Evolutionary conservation across 257 asterid species (phyloP).

Genomic region (Solanum paucissectum): DNA sequence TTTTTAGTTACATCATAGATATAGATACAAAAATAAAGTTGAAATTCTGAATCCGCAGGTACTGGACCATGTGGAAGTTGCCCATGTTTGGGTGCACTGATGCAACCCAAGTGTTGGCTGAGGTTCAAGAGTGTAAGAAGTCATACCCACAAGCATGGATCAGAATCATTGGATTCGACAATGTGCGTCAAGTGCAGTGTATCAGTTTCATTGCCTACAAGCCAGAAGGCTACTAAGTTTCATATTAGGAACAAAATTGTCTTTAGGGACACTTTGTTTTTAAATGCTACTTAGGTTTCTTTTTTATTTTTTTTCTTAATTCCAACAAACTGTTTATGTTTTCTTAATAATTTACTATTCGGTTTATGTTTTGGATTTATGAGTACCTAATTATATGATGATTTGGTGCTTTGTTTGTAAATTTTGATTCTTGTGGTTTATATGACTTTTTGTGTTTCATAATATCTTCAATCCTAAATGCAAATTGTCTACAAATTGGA

Average conservation of each 20-base stretch:
- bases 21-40: background rate
- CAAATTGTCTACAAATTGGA: background rate
- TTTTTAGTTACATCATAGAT: background rate
- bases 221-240: slow-evolving; percentile 3
- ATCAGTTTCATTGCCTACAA: slow-evolving; percentile 25
- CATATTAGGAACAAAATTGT: background rate
- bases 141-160: slow-evolving; percentile 18
- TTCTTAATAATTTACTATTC: background rate
- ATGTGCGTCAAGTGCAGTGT: slow-evolving; percentile 28
- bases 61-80: slow-evolving; percentile 60
- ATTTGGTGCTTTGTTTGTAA: background rate
- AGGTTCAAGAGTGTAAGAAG: slow-evolving; percentile 21
- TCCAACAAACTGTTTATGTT: background rate
- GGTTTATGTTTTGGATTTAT: slow-evolving; percentile 13
- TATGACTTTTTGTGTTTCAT: background rate
- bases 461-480: background rate
- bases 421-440: background rate
- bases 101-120: slow-evolving; percentile 26
- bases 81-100: slow-evolving; percentile 58
- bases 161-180: slow-evolving; percentile 44
- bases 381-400: slow-evolving; percentile 9
- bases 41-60: background rate
- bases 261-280: background rate
- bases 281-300: background rate
- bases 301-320: background rate